phyloP scores from a whole-genome alignment of 2,329 filamentous ascomycete genomes.

The Diaporthe citri region DNA sequence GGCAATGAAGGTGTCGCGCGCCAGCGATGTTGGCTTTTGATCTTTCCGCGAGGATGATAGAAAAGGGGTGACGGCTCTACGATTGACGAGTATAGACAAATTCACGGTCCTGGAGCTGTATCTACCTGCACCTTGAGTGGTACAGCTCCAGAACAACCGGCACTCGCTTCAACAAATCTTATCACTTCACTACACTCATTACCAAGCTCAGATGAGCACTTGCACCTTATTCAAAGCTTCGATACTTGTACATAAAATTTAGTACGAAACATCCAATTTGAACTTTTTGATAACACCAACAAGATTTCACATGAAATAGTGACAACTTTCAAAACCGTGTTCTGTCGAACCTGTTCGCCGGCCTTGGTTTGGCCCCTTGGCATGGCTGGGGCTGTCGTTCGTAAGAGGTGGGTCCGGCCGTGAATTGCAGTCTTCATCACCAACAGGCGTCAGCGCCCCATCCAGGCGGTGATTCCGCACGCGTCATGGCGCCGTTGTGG shows the following conservation, averaged over 20 bases:
- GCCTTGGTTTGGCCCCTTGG: conserved; percentile 22
- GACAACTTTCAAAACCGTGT: background rate
- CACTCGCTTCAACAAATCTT: conserved; percentile 33
- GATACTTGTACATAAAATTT: conserved; percentile 35
- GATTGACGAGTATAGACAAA: conserved; percentile 38
- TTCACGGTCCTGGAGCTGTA: conserved; percentile 24
- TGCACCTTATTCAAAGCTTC: conserved; percentile 19
- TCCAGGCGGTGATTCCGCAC: conserved; percentile 23
- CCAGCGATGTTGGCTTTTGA: conserved; percentile 3
- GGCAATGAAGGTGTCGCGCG: conserved; percentile 18
- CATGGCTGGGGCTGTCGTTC: conserved; percentile 7
- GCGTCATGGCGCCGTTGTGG: conserved; percentile 25
- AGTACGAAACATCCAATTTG: conserved; percentile 20
- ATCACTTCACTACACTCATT: conserved; percentile 38
- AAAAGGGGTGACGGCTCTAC: conserved; percentile 31
- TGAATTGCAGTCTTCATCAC: background rate
- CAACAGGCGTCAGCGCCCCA: conserved; percentile 1
- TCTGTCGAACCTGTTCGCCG: background rate
- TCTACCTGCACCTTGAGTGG: conserved; percentile 3
- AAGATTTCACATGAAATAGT: background rate
- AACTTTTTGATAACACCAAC: conserved; percentile 3
- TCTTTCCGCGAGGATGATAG: background rate
- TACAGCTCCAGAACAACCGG: conserved; percentile 1
- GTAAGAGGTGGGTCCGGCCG: conserved; percentile 5
- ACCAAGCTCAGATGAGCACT: conserved; percentile 8